These are phyloP conservation scores for Diospyros kaki DNA, from an alignment of 148 eudicot species.

Conservation along the genomic window DNA sequence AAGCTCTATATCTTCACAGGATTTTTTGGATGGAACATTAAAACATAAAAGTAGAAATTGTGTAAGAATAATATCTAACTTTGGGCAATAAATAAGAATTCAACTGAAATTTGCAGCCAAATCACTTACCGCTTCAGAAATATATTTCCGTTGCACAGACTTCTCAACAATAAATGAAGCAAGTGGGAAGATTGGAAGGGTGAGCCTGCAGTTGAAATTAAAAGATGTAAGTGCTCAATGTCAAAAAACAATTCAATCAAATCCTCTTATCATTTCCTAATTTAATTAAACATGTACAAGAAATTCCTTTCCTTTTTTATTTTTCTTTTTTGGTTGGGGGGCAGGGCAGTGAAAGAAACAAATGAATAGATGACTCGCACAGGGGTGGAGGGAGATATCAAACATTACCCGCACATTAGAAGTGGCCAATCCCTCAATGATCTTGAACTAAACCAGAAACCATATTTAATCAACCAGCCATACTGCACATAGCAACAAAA, in stretches of 20 bases:
- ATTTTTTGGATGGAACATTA: neutral
- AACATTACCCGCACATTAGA: slow-evolving; percentile 83
- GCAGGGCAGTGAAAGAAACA: neutral
- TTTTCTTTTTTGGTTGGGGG: no score
- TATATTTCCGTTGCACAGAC: slow-evolving; percentile 43
- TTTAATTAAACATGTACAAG: neutral
- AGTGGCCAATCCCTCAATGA: slow-evolving; percentile 95
- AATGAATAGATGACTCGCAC: no score
- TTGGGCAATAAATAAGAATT: neutral
- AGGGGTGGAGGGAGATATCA: slow-evolving; percentile 10
- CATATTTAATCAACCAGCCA: slow-evolving; percentile 79
- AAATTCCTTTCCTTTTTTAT: neutral
- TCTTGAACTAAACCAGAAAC: slow-evolving; percentile 93
- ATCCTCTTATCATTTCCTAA: neutral
- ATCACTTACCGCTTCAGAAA: slow-evolving; percentile 66
- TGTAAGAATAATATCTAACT: neutral
- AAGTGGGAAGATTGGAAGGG: slow-evolving; percentile 67
- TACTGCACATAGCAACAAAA: slow-evolving; percentile 55
- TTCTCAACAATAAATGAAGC: slow-evolving; percentile 77
- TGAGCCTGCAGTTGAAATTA: slow-evolving; percentile 46
- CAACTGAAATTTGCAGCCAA: neutral
- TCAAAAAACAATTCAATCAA: slow-evolving; percentile 10
- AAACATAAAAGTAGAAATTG: neutral
- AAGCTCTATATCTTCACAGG: neutral
- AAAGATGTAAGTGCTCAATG: neutral